These are phyloP conservation scores for Trypanosoma boissoni DNA, from an alignment of 208 protist genomes.

Conservation along the genomic window DNA sequence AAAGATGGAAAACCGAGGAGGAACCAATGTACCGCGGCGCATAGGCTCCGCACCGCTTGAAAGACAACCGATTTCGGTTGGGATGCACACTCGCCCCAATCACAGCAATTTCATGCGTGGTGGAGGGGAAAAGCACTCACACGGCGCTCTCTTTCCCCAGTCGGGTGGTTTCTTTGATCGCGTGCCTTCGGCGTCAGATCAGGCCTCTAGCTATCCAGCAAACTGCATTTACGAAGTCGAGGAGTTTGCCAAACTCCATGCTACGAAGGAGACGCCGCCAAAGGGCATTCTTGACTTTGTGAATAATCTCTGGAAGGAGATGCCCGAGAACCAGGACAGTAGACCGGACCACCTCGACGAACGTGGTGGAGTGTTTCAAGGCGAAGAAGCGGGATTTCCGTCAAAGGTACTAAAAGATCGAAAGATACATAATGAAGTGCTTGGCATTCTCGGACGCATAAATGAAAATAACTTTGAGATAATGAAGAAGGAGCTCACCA, in stretches of 20 bases:
- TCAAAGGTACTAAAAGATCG: slow-evolving; percentile 71
- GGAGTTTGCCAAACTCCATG: slow-evolving; percentile 47
- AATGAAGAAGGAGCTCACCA: slow-evolving; percentile 74
- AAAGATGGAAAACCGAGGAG: slow-evolving; percentile 18
- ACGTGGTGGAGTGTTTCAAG: slow-evolving; percentile 69
- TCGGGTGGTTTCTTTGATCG: slow-evolving; percentile 24
- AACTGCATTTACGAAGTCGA: slow-evolving; percentile 62
- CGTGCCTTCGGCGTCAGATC: background rate
- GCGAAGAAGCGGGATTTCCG: slow-evolving; percentile 46
- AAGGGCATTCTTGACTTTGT: slow-evolving; percentile 45
- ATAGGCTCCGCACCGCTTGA: slow-evolving; percentile 21
- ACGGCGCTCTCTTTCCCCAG: slow-evolving; percentile 1
- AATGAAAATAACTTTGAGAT: slow-evolving; percentile 59
- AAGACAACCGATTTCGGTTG: slow-evolving; percentile 5
- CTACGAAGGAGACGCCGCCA: slow-evolving; percentile 38
- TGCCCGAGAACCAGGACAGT: slow-evolving; percentile 69
- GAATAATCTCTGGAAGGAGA: slow-evolving; percentile 64
- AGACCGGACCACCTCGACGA: slow-evolving; percentile 55
- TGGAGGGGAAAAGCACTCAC: background rate
- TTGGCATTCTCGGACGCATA: slow-evolving; percentile 82
- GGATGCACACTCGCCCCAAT: slow-evolving; percentile 3
- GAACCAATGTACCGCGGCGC: slow-evolving; percentile 13
- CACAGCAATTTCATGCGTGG: background rate
- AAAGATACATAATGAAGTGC: slow-evolving; percentile 83
- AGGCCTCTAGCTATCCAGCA: slow-evolving; percentile 38